Evolutionary conservation across 768 basidiomycete genomes (phyloP).

Genomic region (Phlebiopsis gigantea): DNA sequence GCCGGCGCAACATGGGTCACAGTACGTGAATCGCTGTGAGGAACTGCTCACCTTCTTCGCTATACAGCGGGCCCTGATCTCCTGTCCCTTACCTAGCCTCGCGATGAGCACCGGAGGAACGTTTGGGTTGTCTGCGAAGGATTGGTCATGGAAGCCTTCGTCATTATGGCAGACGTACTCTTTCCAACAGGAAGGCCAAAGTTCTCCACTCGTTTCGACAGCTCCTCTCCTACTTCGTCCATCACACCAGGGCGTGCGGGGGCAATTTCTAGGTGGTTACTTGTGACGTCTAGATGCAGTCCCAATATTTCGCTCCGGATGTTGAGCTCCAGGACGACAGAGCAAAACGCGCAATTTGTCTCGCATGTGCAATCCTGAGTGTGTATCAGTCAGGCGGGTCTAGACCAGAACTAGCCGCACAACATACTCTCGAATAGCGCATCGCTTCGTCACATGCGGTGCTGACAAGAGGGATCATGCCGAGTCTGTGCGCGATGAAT

Average conservation of each 20-base stretch:
- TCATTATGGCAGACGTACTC: slow-evolving; percentile 38
- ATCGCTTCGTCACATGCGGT: slow-evolving; percentile 87
- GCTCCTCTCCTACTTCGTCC: slow-evolving; percentile 58
- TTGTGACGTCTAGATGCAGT: slow-evolving; percentile 81
- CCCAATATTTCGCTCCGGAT: slow-evolving; percentile 63
- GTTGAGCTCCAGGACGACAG: slow-evolving; percentile 75
- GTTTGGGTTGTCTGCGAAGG: slow-evolving; percentile 50
- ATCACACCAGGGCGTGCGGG: slow-evolving; percentile 32
- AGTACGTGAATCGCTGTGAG: too few species aligned
- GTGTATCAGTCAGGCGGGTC: neutral
- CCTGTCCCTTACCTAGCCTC: slow-evolving; percentile 93
- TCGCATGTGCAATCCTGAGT: slow-evolving; percentile 90
- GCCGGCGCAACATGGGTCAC: slow-evolving; percentile 7
- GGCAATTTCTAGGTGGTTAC: slow-evolving; percentile 70
- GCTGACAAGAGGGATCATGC: slow-evolving; percentile 88
- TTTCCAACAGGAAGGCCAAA: slow-evolving; percentile 87
- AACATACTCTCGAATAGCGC: slow-evolving; percentile 64
- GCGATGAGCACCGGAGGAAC: slow-evolving; percentile 75
- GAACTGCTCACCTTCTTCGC: slow-evolving; percentile 78
- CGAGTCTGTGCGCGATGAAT: slow-evolving; percentile 93
- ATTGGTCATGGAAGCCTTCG: neutral
- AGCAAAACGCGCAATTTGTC: slow-evolving; percentile 79
- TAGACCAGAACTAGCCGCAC: neutral
- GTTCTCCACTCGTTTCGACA: slow-evolving; percentile 63
- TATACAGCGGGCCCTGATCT: slow-evolving; percentile 76